Base-by-base conservation (phyloP, 192 early-diverging fungal genomes). In the Coemansia sp. region DNA sequence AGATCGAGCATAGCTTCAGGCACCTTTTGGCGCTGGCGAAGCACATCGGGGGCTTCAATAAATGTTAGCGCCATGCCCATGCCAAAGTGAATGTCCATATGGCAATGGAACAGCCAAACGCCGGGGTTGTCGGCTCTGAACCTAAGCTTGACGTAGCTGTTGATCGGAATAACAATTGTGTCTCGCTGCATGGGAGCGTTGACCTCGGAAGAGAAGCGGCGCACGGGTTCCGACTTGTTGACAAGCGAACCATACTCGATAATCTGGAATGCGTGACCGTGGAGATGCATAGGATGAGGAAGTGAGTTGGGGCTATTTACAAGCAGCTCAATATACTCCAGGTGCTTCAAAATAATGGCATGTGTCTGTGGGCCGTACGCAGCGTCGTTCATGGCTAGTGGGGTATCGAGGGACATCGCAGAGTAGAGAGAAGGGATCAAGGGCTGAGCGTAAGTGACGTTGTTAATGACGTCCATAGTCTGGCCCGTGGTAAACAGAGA, bases 71-170 rank as follows among this genome's bases (percentile, higher is more conserved):
- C 91, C 64, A 94, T 86, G 69, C 94, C 94, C 61, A 87, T 74
- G 20, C 83, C 87, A 53, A 90, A 75, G 31, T 86, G 85, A 29
- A 68, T 69, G 20, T 82, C 72, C 34, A 77, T 58, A 74, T 95
- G 95, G 80, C 95, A 96, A 78, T 95, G 95, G 76, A 93, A 84
- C 52, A 91, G 68, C 91, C 90, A 94, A 16, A 87, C 84, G 40
- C 93, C 94, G 6, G 92, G 91, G 79, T 93, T 93, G 71, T 93
- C 88, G 8, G 90, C 90, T 22, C 83, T 58, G 78, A 93, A 93
- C 18, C 92, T 85, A 58, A 96, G 81, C 29, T 87, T 86, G 34
- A 85, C 83, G 53, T 88, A 90, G 39, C 88, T 69, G 53, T 83
- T 64, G 13, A 69, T 69, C 7, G 89, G 88, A 0, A 94, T 73